Base-by-base conservation (phyloP, 140 eudicot species). In the Flaveria floridana region DNA sequence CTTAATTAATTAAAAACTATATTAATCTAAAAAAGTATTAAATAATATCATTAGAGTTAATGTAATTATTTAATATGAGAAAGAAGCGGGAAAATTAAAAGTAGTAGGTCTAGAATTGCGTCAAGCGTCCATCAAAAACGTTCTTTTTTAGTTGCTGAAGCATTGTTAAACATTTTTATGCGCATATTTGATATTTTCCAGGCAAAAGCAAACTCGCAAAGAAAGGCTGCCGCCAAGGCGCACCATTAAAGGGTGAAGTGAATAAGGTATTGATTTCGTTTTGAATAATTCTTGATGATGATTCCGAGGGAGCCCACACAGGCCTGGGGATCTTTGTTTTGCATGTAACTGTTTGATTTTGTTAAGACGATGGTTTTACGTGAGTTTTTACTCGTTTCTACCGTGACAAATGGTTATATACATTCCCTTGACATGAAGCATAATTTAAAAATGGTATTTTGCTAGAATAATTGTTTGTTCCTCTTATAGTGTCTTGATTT, bases 211-310 rank as follows among this genome's bases (percentile, higher is more conserved):
- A 87, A 89, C 74, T 83, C 96, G 30, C 88, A 86, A 15, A 65
- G 85, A 86, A 84, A 89, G 80, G 96, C 95, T 34, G 95, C 83
- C 74, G 96, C 90, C 52, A 84, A 86, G 77, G 95, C 80, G n/a
- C 98, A 89, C 71, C 95, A 89, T 75, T 92, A 83, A 86, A 19
- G 12, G 74, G 78, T 61, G 20, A 51, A 44, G 51, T 12, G 42
- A n/a, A 19, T 42, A 76, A 65, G 61, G 76, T 70, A 62, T 46
- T 70, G 78, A 76, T 81, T 76, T 13, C 20, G 76, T 62, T 79
- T 80, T 71, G 80, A 89, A 83, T 84, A 89, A 83, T 80, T 71
- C 73, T 64, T 76, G 84, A 56, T 41, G 79, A 83, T 74, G 77
- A 77, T 83, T 58, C 69, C 2, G 70, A 74, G 80, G 68, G 71